A percentile compares a stretch with the other conserved stretches of the same genome.
Conservation (phyloP, 2,329 filamentous ascomycete species). For the Fusarium coicis region DNA sequence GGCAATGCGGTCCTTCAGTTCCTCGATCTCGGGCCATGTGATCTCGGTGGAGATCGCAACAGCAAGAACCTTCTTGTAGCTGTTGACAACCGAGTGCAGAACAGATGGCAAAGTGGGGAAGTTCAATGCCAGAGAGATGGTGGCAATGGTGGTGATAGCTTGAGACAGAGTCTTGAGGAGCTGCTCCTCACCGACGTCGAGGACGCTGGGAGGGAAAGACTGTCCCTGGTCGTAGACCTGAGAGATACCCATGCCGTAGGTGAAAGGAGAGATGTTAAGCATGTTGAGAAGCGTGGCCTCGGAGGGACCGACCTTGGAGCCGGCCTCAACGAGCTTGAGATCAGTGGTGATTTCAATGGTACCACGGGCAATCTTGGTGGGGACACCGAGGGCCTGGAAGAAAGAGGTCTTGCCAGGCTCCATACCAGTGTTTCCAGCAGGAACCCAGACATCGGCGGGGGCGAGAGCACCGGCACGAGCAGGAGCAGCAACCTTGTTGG, state of each 20-base stretch:
- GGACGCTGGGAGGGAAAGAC: slow-evolving; percentile 83
- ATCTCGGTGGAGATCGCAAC: slow-evolving; percentile 91
- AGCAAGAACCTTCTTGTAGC: slow-evolving; percentile 96
- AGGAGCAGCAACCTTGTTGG: slow-evolving; percentile 97
- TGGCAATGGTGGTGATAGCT: slow-evolving; percentile 87
- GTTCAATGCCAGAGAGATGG: slow-evolving; percentile 90
- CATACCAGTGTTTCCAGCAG: slow-evolving; percentile 99
- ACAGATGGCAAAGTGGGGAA: slow-evolving; percentile 97
- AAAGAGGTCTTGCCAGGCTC: slow-evolving; percentile 99
- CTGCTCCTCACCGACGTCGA: slow-evolving; percentile 96
- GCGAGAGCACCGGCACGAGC: slow-evolving; percentile 98
- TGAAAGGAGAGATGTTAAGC: slow-evolving; percentile 99
- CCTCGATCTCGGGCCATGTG: slow-evolving; percentile 94
- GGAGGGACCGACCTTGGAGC: slow-evolving; percentile 95
- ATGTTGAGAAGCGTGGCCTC: slow-evolving; percentile 99
- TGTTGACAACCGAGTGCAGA: slow-evolving; percentile 96
- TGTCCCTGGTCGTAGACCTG: slow-evolving; percentile 99
- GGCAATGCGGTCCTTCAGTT: slow-evolving; percentile 99
- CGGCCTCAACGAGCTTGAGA: slow-evolving; percentile 95
- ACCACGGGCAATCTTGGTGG: slow-evolving; percentile 99
- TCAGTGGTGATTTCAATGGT: slow-evolving; percentile 99
- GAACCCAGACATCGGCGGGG: slow-evolving; percentile 91
- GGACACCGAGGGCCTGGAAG: slow-evolving; percentile 99
- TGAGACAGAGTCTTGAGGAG: slow-evolving; percentile 84
- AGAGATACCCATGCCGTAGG: slow-evolving; percentile 95